Percentiles rank a stretch among this genome's conserved stretches.
Conservation (phyloP, 164 flowering plant species). For the Stephania yunnanensis region DNA sequence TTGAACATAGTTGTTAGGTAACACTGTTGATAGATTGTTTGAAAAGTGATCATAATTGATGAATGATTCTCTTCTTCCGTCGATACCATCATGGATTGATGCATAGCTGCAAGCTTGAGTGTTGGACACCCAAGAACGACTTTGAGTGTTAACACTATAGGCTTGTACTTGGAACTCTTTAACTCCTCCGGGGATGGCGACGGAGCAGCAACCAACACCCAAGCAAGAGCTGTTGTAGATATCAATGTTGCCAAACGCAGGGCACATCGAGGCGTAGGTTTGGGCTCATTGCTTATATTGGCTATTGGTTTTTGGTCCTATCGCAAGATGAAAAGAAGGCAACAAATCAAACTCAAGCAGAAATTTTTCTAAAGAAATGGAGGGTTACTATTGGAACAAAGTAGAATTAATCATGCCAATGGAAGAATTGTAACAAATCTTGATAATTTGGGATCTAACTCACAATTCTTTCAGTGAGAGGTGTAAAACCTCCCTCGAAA, state of each 20-base stretch:
- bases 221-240: constrained; percentile 14
- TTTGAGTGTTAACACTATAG: constrained; percentile 9
- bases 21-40: background rate
- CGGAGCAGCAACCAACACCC: constrained; percentile 39
- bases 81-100: constrained; percentile 19
- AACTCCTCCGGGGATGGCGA: constrained; percentile 23
- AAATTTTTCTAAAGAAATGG: no score
- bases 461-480: background rate
- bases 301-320: no score
- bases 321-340: no score
- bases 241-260: background rate
- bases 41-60: no score
- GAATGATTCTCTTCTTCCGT: background rate
- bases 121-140: background rate
- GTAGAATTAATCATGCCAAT: no score
- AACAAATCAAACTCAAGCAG: no score
- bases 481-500: background rate
- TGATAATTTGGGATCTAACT: background rate
- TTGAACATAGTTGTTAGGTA: background rate
- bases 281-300: no score
- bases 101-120: constrained; percentile 32
- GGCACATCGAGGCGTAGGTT: constrained; percentile 26
- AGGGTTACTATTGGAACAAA: no score
- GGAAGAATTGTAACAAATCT: no score
- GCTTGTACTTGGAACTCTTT: background rate